Evolutionary conservation across 306 rosid genomes (phyloP).

Genomic region (Spatholobus suberectus): DNA sequence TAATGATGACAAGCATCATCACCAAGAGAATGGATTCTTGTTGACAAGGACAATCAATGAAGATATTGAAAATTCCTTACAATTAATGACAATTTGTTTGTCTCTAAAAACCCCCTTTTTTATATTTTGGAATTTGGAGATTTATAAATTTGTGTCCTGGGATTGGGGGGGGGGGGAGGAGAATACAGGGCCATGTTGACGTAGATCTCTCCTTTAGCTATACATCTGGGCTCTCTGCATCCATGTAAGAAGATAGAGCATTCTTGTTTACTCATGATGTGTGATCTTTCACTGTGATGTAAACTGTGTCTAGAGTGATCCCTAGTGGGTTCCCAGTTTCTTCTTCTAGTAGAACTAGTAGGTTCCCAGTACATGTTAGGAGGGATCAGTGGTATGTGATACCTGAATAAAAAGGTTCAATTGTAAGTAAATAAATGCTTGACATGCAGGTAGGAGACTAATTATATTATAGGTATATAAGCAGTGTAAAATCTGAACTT

Average conservation of each 20-base stretch:
- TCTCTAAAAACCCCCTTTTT: not conserved
- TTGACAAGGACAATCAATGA: slow-evolving; percentile 2
- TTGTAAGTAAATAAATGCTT: slow-evolving; percentile 33
- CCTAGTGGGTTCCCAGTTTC: slow-evolving; percentile 69
- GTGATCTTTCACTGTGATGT: slow-evolving; percentile 9
- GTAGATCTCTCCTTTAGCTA: slow-evolving; percentile 11
- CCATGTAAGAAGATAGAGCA: slow-evolving; percentile 3
- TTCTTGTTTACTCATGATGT: slow-evolving; percentile 33
- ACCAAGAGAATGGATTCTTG: slow-evolving; percentile 1
- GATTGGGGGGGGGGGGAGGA: slow-evolving; percentile 1
- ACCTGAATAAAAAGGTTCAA: slow-evolving; percentile 58
- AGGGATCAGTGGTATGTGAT: slow-evolving; percentile 80
- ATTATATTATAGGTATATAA: not conserved
- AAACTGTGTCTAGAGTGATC: slow-evolving; percentile 53
- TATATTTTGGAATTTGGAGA: not conserved
- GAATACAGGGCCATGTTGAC: not conserved
- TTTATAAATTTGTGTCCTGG: not conserved
- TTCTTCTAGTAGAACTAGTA: slow-evolving; percentile 75
- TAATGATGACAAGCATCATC: slow-evolving; percentile 8
- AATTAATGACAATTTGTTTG: not conserved
- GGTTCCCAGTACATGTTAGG: slow-evolving; percentile 68
- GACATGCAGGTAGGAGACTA: not conserved
- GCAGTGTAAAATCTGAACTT: not conserved
- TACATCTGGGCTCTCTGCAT: not conserved
- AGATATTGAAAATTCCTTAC: slow-evolving; percentile 14